These are phyloP conservation scores for Alectoria sarmentosa DNA, from an alignment of 495 filamentous ascomycete genomes.

Conservation along the genomic window DNA sequence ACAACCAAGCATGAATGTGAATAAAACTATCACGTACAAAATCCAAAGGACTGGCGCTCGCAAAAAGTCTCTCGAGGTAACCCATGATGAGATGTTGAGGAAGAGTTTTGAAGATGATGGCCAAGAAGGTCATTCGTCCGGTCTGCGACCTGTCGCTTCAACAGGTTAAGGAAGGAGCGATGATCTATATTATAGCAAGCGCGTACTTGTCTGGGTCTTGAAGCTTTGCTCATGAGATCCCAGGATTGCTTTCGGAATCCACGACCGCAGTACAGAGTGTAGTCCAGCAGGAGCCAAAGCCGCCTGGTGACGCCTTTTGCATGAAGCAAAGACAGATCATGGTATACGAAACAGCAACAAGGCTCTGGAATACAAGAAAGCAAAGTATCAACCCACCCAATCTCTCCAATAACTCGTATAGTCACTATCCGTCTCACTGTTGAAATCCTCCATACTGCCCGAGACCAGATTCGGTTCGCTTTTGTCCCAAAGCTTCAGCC, in stretches of 20 bases:
- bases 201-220: not conserved
- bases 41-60: not conserved
- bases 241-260: not conserved
- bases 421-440: slow-evolving; percentile 95
- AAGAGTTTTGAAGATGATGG: not conserved
- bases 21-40: not conserved
- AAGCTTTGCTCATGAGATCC: not conserved
- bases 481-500: not conserved
- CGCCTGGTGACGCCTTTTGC: not conserved
- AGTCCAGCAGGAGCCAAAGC: not conserved
- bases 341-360: not conserved
- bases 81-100: not conserved
- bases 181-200: not conserved
- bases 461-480: not conserved
- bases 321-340: not conserved
- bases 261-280: not conserved
- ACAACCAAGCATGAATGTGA: not conserved
- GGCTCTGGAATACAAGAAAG: not conserved
- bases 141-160: not conserved
- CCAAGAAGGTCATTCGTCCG: not conserved
- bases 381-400: slow-evolving; percentile 65
- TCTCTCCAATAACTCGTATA: slow-evolving; percentile 99
- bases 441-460: slow-evolving; percentile 80
- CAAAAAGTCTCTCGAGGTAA: not conserved
- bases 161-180: not conserved